Percentiles rank a stretch among this genome's conserved stretches.
Conservation (phyloP, 495 filamentous ascomycete genomes). For the Amniculicola lignicola region DNA sequence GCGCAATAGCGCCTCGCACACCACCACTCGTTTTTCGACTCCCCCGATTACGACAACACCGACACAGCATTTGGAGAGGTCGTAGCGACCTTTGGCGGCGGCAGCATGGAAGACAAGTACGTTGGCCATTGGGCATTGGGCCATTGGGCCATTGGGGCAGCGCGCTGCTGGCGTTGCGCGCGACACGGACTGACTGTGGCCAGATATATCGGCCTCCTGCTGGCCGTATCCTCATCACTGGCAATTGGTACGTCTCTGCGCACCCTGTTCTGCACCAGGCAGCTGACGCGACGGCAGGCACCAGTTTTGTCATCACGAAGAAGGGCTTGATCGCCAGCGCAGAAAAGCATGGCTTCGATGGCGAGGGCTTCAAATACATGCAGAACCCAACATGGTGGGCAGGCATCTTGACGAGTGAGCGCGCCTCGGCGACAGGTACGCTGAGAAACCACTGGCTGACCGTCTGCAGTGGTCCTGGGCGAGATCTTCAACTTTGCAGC, state of each 20-base stretch:
- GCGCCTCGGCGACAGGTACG: background rate
- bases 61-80: background rate
- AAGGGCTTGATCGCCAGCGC: slow-evolving; percentile 89
- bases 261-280: slow-evolving; percentile 12
- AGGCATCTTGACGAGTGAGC: slow-evolving; percentile 78
- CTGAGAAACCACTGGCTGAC: slow-evolving; percentile 15
- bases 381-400: slow-evolving; percentile 93
- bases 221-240: slow-evolving; percentile 89
- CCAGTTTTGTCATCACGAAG: slow-evolving; percentile 92
- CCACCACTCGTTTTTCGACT: slow-evolving; percentile 21
- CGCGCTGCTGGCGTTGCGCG: no score
- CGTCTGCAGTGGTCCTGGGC: slow-evolving; percentile 69
- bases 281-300: slow-evolving; percentile 55
- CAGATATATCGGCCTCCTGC: slow-evolving; percentile 84
- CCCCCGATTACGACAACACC: no score
- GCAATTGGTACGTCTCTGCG: slow-evolving; percentile 71
- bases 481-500: slow-evolving; percentile 96
- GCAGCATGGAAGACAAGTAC: slow-evolving; percentile 86
- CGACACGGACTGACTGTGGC: slow-evolving; percentile 33
- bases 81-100: slow-evolving; percentile 35
- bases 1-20: background rate
- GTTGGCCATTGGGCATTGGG: no score
- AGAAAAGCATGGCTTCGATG: slow-evolving; percentile 90
- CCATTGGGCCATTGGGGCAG: no score
- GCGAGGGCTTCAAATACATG: slow-evolving; percentile 91